Conservation (phyloP, 176 grass and related monocot species). For the Eragrostis curvula region DNA sequence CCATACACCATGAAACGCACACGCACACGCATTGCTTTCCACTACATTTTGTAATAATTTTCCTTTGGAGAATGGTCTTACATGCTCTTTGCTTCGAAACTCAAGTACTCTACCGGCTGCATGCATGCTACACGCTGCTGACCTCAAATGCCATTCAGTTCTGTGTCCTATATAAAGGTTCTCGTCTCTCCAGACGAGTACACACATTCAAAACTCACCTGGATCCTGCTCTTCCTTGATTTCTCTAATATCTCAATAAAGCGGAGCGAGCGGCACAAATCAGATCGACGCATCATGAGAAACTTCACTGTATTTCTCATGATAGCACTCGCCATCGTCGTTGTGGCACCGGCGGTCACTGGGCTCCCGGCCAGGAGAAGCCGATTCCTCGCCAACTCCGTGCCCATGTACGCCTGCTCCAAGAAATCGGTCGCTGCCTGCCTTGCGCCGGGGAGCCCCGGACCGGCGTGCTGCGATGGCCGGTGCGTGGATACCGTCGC, state of each 20-base stretch:
- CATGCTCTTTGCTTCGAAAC: slow-evolving; percentile 21
- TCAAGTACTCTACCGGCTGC: background rate
- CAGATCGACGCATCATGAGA: background rate
- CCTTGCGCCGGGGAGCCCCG: slow-evolving; percentile 28
- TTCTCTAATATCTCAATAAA: background rate
- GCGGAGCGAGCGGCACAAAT: background rate
- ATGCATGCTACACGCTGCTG: background rate
- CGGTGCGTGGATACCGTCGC: slow-evolving; percentile 32
- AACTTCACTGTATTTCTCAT: background rate
- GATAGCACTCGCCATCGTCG: background rate
- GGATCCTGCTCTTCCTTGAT: background rate
- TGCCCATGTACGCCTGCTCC: background rate
- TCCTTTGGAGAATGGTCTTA: background rate
- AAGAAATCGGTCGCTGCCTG: slow-evolving; percentile 35
- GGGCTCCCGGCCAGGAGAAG: background rate
- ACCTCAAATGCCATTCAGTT: background rate
- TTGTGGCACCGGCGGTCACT: background rate
- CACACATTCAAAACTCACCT: background rate
- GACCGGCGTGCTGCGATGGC: slow-evolving; percentile 38
- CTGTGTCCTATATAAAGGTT: slow-evolving; percentile 5
- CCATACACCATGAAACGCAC: background rate
- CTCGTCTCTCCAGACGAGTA: background rate
- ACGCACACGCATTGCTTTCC: background rate
- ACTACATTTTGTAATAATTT: background rate
- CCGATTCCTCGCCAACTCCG: slow-evolving; percentile 1